Conservation (phyloP, 305 asterid genomes). For the Petunia hybrid region DNA sequence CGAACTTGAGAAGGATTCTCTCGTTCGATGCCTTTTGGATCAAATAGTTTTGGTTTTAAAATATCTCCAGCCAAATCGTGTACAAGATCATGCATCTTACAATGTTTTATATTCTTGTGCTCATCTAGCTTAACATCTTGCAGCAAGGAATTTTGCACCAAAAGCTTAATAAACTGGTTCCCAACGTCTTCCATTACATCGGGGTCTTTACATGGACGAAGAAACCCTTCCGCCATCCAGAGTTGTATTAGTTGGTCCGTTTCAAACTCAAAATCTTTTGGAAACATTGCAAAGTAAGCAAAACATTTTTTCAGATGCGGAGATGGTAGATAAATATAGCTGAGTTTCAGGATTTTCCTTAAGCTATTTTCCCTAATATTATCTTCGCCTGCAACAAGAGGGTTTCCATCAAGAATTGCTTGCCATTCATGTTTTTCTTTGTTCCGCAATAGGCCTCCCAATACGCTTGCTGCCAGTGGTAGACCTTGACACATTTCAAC, state of each 20-base stretch:
- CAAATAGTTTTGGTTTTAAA: not conserved
- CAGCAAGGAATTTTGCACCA: no score
- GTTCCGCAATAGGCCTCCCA: no score
- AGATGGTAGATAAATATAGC: no score
- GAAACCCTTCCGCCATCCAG: slow-evolving; percentile 35
- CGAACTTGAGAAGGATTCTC: not conserved
- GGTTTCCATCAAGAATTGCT: no score
- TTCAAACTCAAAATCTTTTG: slow-evolving; percentile 11
- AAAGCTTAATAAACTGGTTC: not conserved
- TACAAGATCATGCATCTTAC: slow-evolving; percentile 49
- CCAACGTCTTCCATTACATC: slow-evolving; percentile 37
- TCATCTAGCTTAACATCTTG: slow-evolving; percentile 8
- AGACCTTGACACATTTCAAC: no score
- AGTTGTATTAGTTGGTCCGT: slow-evolving; percentile 33
- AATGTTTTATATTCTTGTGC: not conserved
- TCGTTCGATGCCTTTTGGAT: not conserved
- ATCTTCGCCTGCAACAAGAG: no score
- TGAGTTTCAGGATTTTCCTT: no score
- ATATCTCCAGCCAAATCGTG: slow-evolving; percentile 42
- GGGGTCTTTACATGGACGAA: not conserved
- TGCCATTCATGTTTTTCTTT: no score
- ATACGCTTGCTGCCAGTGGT: no score
- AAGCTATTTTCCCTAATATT: no score
- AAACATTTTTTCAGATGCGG: slow-evolving; percentile 36
- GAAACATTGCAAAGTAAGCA: slow-evolving; percentile 46